Evolutionary conservation across 2,329 filamentous ascomycete species (phyloP).

Genomic region (Cytospora piceae): DNA sequence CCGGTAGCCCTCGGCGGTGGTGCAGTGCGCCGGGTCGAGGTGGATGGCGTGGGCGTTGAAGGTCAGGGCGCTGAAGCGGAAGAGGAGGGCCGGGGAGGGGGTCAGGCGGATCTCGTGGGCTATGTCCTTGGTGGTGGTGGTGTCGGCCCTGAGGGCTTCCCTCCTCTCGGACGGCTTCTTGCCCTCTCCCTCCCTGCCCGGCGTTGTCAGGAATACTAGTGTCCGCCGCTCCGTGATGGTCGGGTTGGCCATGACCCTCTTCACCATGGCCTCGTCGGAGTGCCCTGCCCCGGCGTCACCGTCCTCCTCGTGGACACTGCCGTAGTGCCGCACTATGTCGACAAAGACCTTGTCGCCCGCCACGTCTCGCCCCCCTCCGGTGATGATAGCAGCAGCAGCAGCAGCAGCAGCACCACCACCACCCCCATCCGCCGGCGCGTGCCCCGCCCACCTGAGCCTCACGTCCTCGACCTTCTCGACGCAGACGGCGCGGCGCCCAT

Average conservation of each 20-base stretch:
- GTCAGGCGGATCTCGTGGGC: conserved; percentile 49
- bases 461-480: conserved; percentile 50
- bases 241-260: conserved; percentile 27
- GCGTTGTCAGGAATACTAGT: conserved; percentile 56
- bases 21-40: conserved; percentile 73
- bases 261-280: conserved; percentile 1
- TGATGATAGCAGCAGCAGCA: too few species aligned
- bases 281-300: conserved; percentile 12
- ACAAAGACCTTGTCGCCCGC: conserved; percentile 54
- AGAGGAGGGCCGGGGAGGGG: conserved; percentile 74
- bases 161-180: too few species aligned
- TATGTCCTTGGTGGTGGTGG: not conserved
- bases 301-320: conserved; percentile 34
- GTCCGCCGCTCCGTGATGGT: conserved; percentile 53
- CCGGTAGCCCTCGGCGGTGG: conserved; percentile 72
- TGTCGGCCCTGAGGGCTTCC: not conserved
- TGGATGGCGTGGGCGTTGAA: conserved; percentile 95
- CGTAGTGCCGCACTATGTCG: conserved; percentile 53
- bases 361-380: conserved; percentile 28
- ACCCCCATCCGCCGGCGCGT: conserved; percentile 34
- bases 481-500: conserved; percentile 48
- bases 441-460: conserved; percentile 36
- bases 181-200: conserved; percentile 30
- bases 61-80: conserved; percentile 87
- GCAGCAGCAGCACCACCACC: not conserved